Evolutionary conservation across 139 green algal genomes (phyloP).

Genomic region (Micractinium conductrix): DNA sequence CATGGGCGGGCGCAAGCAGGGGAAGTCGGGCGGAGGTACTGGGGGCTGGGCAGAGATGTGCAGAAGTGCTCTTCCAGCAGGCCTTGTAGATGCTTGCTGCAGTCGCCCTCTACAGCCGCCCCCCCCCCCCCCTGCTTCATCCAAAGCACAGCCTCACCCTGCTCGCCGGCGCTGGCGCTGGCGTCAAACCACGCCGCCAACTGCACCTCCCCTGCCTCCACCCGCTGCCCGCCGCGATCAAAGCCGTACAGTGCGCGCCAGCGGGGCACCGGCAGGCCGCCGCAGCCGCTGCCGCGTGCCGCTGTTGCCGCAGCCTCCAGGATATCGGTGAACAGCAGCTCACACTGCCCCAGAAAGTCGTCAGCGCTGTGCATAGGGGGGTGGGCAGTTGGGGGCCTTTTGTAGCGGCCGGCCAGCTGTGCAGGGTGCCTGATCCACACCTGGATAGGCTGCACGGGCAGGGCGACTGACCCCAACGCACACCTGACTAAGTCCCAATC

Average conservation of each 20-base stretch:
- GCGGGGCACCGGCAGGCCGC: not conserved
- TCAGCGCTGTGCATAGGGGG: too few species aligned
- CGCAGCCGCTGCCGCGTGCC: not conserved
- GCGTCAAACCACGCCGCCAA: constrained; percentile 10
- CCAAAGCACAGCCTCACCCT: not conserved
- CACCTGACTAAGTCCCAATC: constrained; percentile 48
- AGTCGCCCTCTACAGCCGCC: not conserved
- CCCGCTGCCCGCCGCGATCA: not conserved
- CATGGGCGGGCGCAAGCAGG: not conserved
- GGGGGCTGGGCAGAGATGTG: too few species aligned
- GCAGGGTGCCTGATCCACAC: too few species aligned
- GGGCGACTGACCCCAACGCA: not conserved
- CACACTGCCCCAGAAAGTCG: constrained; percentile 49
- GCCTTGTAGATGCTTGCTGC: too few species aligned
- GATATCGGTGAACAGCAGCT: constrained; percentile 12
- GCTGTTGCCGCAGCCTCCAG: not conserved
- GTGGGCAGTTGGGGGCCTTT: too few species aligned
- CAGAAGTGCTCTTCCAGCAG: too few species aligned
- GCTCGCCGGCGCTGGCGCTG: not conserved
- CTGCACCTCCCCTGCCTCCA: constrained; percentile 7
- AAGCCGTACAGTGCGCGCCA: constrained; percentile 21
- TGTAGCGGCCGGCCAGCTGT: too few species aligned
- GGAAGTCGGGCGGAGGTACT: too few species aligned
- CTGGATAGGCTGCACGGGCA: not conserved
- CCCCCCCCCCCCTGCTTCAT: not conserved